phyloP scores from a whole-genome alignment of 495 filamentous ascomycete genomes.

The Penicillium flavigenum region DNA sequence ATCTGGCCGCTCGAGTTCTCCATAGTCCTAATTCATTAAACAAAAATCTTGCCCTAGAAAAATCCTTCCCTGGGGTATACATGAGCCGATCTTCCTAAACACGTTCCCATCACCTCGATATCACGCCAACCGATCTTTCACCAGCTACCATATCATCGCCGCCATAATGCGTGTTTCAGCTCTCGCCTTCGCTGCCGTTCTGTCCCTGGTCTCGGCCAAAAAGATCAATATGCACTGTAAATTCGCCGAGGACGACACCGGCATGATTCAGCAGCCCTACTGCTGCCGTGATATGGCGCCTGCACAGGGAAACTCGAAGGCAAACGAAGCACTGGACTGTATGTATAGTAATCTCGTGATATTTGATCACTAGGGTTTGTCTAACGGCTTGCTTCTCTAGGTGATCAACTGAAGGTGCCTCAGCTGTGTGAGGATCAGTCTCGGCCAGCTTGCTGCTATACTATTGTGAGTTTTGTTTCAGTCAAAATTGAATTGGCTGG shows the following conservation, averaged over 20 bases:
- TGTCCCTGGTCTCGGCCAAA: slow-evolving; percentile 26
- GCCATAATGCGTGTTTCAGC: slow-evolving; percentile 36
- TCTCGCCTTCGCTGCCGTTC: slow-evolving; percentile 24
- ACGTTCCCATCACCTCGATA: background rate
- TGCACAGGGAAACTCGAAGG: slow-evolving; percentile 25
- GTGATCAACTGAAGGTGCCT: slow-evolving; percentile 17
- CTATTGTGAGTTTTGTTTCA: slow-evolving; percentile 14
- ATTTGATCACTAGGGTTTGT: background rate
- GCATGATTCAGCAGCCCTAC: slow-evolving; percentile 38
- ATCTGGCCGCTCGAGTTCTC: slow-evolving; percentile 9
- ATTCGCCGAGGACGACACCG: slow-evolving; percentile 36
- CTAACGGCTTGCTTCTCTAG: slow-evolving; percentile 2
- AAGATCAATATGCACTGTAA: slow-evolving; percentile 36
- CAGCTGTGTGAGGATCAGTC: slow-evolving; percentile 34
- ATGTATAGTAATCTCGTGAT: slow-evolving; percentile 12
- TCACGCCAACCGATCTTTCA: background rate
- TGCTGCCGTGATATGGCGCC: slow-evolving; percentile 37
- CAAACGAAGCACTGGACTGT: slow-evolving; percentile 35
- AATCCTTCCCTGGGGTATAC: slow-evolving; percentile 9
- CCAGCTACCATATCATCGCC: background rate
- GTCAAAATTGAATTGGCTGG: background rate
- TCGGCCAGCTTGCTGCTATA: slow-evolving; percentile 31
- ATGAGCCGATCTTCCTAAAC: slow-evolving; percentile 6
- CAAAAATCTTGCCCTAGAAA: slow-evolving; percentile 3
- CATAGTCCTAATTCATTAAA: slow-evolving; percentile 12